These are phyloP conservation scores for Thelonectria discophora DNA, from an alignment of 2,329 filamentous ascomycete genomes.

Conservation along the genomic window DNA sequence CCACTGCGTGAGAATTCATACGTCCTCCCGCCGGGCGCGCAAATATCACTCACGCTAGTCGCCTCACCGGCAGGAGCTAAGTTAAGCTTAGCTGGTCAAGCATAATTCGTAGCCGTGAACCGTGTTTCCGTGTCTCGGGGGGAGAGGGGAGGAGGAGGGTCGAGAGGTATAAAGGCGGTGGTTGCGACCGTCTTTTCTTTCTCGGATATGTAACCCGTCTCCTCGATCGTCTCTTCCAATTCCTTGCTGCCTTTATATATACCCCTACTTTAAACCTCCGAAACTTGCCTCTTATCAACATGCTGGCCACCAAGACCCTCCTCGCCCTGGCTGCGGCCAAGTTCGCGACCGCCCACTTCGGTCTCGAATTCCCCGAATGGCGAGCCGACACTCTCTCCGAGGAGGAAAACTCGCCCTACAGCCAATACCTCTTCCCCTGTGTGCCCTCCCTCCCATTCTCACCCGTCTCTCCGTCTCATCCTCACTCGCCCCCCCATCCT, in stretches of 20 bases:
- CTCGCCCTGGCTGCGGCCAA: slow-evolving; percentile 48
- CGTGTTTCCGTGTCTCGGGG: too few species aligned
- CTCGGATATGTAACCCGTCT: not conserved
- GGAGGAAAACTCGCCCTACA: slow-evolving; percentile 51
- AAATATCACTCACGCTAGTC: slow-evolving; percentile 23
- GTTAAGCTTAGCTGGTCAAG: slow-evolving; percentile 26
- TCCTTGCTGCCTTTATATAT: not conserved
- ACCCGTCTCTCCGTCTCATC: too few species aligned
- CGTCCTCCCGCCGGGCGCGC: not conserved
- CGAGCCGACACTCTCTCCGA: slow-evolving; percentile 56
- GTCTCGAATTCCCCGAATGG: slow-evolving; percentile 58
- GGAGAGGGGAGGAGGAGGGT: too few species aligned
- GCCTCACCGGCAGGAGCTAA: not conserved
- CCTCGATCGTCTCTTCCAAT: not conserved
- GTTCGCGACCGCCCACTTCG: slow-evolving; percentile 58
- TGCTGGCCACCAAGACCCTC: slow-evolving; percentile 46
- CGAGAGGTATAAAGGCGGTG: too few species aligned
- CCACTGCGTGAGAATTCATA: too few species aligned
- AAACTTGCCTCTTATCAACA: slow-evolving; percentile 18
- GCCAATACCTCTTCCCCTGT: slow-evolving; percentile 63
- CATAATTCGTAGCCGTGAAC: slow-evolving; percentile 2
- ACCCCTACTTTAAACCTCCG: too few species aligned
- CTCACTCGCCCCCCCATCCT: too few species aligned
- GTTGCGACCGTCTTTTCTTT: not conserved
- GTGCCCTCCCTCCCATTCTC: slow-evolving; percentile 35